phyloP scores from a whole-genome alignment of 2,329 filamentous ascomycete genomes.

The Fusarium sp. region DNA sequence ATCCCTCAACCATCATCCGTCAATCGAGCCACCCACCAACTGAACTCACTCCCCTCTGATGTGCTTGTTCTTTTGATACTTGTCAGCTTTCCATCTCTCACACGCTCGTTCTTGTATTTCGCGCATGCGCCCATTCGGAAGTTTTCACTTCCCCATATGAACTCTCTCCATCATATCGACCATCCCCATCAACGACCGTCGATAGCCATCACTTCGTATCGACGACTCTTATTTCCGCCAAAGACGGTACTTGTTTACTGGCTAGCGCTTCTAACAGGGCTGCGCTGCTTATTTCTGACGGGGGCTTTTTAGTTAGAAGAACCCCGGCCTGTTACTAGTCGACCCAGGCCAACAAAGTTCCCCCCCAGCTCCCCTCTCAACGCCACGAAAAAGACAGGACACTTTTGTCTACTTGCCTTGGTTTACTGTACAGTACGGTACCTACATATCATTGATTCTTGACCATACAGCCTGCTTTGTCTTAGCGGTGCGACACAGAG shows the following conservation, averaged over 20 bases:
- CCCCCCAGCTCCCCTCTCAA: constrained; percentile 38
- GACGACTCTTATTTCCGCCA: neutral
- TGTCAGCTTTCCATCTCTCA: neutral
- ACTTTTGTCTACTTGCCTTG: constrained; percentile 9
- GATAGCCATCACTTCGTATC: constrained; percentile 18
- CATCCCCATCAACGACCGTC: constrained; percentile 4
- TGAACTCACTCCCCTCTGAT: constrained; percentile 29
- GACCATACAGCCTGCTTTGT: constrained; percentile 14
- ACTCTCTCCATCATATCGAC: neutral
- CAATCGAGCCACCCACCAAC: constrained; percentile 32
- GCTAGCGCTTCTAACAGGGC: constrained; percentile 28
- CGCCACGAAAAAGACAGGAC: constrained; percentile 41
- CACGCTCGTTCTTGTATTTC: constrained; percentile 19
- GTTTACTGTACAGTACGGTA: neutral
- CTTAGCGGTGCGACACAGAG: constrained; percentile 11
- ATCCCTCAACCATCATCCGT: constrained; percentile 45
- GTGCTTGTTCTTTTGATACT: constrained; percentile 12
- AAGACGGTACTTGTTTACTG: constrained; percentile 14
- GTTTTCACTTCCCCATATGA: constrained; percentile 9
- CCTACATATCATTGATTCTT: constrained; percentile 3
- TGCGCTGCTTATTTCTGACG: constrained; percentile 36
- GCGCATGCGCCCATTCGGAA: constrained; percentile 14
- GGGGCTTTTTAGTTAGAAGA: constrained; percentile 8
- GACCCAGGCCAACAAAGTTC: constrained; percentile 41
- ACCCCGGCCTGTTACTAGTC: constrained; percentile 29